Evolutionary conservation across 805 yeast genomes (phyloP).

Genomic region (Myxozyma monticola): DNA sequence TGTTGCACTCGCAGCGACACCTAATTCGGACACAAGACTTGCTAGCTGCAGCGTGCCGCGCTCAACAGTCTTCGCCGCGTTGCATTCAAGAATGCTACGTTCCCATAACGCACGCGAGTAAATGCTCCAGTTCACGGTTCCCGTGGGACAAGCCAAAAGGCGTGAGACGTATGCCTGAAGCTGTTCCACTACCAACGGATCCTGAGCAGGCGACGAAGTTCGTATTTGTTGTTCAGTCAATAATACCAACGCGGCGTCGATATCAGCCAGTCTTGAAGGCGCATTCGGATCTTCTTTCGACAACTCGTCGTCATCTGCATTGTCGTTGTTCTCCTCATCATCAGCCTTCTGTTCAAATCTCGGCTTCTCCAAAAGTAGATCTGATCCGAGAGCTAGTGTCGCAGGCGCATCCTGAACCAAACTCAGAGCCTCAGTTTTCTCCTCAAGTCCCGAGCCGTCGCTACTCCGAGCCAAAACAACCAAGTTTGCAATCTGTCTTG

Average conservation of each 20-base stretch:
- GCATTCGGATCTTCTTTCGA: conserved; percentile 64
- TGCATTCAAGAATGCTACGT: conserved; percentile 79
- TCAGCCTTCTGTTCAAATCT: conserved; percentile 50
- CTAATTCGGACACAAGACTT: conserved; percentile 84
- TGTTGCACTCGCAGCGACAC: conserved; percentile 51
- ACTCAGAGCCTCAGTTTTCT: not conserved
- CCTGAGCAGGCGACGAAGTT: conserved; percentile 64
- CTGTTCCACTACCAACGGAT: conserved; percentile 76
- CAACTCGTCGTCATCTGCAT: conserved; percentile 44
- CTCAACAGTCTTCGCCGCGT: conserved; percentile 81
- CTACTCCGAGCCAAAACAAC: conserved; percentile 66
- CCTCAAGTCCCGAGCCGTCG: not conserved
- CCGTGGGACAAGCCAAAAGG: conserved; percentile 45
- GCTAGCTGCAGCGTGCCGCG: conserved; percentile 93
- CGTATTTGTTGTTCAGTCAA: conserved; percentile 63
- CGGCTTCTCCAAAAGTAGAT: conserved; percentile 73
- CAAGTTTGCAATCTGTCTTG: conserved; percentile 66
- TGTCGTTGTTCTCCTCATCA: conserved; percentile 23
- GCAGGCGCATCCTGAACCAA: not conserved
- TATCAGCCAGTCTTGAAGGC: conserved; percentile 69
- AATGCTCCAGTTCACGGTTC: conserved; percentile 66
- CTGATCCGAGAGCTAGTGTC: conserved; percentile 50
- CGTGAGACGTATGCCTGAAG: conserved; percentile 74
- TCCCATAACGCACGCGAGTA: conserved; percentile 86
- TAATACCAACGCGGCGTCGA: conserved; percentile 74